Evolutionary conservation across 805 yeast species (phyloP), one percentile per base, ranked within the genome.

Genomic region (Kodamaea neixiangensis): DNA sequence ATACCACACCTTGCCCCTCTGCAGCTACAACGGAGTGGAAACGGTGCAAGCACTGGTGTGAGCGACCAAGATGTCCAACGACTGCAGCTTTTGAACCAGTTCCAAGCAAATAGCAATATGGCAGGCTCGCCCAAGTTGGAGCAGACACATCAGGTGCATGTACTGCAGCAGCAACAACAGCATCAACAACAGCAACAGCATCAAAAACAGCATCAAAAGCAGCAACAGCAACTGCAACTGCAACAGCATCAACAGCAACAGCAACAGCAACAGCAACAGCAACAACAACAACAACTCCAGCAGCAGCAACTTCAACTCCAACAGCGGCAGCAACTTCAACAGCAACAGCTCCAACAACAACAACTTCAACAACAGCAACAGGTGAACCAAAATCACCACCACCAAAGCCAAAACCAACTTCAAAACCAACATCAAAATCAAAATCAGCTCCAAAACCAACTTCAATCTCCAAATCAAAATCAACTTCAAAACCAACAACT

Each of bases 261-360:
- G 7, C 44, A 13, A 2, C 44, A 40, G 11, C 29, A 40, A 2
- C 44, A 51, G 53, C 63, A 52, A 31, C 47, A 42, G 11, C 53
- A 47, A 14, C 45, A 39, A 9, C 49, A 25, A 22, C 52, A 49
- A 22, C 53, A 48, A 15, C 39, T 34, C 34, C 57, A 48, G 37
- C 60, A 56, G 19, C 51, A 47, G 46, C 55, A 54, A 40, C 57
- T 50, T 2, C 65, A 50, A 44, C 61, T 55, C 45, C 47, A 54
- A 48, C 53, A 55, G 34, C 60, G 54, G 7, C 67, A 51, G 41
- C 59, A 56, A 41, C 57, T 54, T 25, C 57, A 50, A 38, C 62
- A 54, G 41, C 47, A 48, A 20, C 22, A 43, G 10, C 51, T 34
- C 38, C 58, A 47, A 22, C 57, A 58, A 22, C 37, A 42, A 9